These are phyloP conservation scores for Candida quercuum DNA, from an alignment of 805 yeast genomes.

Conservation along the genomic window DNA sequence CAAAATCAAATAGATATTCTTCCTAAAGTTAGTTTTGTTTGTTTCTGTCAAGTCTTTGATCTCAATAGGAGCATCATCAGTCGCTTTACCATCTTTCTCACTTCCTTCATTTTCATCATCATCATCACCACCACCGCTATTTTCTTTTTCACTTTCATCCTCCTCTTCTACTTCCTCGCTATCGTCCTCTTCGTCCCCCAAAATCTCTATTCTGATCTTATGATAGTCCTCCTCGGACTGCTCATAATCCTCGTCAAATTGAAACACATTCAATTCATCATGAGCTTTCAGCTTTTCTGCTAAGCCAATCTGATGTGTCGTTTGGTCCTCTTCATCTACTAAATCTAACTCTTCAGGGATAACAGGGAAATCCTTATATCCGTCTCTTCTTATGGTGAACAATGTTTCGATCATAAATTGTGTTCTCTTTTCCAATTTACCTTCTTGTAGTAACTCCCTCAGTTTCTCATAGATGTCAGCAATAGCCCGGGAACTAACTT, in stretches of 20 bases:
- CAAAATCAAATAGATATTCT: constrained; percentile 71
- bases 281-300: constrained; percentile 45
- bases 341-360: constrained; percentile 47
- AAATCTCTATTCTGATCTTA: constrained; percentile 21
- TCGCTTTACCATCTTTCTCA: constrained; percentile 14
- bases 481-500: constrained; percentile 38
- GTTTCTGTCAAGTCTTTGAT: constrained; percentile 67
- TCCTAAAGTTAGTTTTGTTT: constrained; percentile 59
- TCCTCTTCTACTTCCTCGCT: constrained; percentile 21
- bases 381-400: constrained; percentile 42
- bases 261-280: constrained; percentile 45
- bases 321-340: constrained; percentile 58
- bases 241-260: constrained; percentile 45
- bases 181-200: constrained; percentile 33
- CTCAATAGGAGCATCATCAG: constrained; percentile 7
- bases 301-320: constrained; percentile 49
- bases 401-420: constrained; percentile 45
- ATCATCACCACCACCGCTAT: constrained; percentile 25
- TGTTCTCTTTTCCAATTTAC: constrained; percentile 35
- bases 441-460: constrained; percentile 54
- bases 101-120: constrained; percentile 9
- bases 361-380: constrained; percentile 33
- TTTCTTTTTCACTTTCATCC: constrained; percentile 25
- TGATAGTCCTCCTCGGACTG: constrained; percentile 45
- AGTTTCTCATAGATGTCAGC: constrained; percentile 54